phyloP scores from a whole-genome alignment of 768 basidiomycete species.

The Leucocoprinus leucothites region DNA sequence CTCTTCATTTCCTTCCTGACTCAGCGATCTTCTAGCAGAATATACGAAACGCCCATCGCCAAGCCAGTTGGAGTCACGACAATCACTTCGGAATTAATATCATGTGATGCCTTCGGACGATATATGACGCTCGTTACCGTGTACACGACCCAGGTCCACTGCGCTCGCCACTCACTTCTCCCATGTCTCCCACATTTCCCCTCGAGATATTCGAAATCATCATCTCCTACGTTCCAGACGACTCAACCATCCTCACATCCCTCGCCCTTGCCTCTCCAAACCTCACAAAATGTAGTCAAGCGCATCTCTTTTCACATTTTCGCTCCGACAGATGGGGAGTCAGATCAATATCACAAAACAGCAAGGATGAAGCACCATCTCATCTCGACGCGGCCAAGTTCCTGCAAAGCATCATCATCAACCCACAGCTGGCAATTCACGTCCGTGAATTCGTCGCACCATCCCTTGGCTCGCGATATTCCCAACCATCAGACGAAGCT shows the following conservation, averaged over 20 bases:
- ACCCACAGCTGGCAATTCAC: not conserved
- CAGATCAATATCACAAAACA: too few species aligned
- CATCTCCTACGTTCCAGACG: not conserved
- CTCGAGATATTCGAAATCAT: constrained; percentile 6
- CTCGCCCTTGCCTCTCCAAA: not conserved
- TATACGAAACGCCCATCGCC: too few species aligned
- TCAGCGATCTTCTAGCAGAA: too few species aligned
- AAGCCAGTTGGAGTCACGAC: too few species aligned
- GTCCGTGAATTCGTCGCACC: constrained; percentile 4
- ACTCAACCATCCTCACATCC: not conserved
- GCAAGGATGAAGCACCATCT: not conserved
- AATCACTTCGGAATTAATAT: too few species aligned
- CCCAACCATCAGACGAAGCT: not conserved
- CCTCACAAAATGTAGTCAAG: not conserved
- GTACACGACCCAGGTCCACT: too few species aligned
- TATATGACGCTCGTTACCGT: too few species aligned
- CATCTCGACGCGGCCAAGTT: not conserved
- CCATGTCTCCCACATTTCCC: not conserved
- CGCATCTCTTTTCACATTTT: not conserved
- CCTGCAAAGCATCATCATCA: not conserved
- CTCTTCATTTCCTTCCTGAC: too few species aligned
- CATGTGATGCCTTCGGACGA: too few species aligned
- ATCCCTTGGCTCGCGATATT: not conserved
- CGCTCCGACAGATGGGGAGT: not conserved
- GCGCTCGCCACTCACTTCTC: too few species aligned